These are phyloP conservation scores for Dorcoceras hygrometricum DNA, from an alignment of 257 asterid species.

Conservation along the genomic window DNA sequence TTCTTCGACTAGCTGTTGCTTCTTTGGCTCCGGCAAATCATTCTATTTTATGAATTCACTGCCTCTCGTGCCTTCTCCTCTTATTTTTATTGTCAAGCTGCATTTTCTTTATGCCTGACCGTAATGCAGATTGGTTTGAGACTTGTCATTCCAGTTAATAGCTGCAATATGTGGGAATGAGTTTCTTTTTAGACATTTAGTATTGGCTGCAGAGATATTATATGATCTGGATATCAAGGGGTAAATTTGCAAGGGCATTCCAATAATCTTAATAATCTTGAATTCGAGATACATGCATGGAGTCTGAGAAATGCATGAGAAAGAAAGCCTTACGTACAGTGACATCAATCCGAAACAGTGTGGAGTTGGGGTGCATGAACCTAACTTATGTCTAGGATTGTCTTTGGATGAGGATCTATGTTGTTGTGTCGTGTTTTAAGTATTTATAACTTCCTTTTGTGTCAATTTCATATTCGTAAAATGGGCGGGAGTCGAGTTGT, in stretches of 20 bases:
- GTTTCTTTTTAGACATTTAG: neutral
- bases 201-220: slow-evolving; percentile 7
- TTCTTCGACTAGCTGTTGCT: neutral
- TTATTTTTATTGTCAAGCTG: neutral
- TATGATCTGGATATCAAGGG: neutral
- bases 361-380: neutral
- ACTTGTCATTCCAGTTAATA: neutral
- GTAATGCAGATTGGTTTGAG: neutral
- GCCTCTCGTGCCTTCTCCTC: neutral
- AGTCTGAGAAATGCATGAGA: neutral
- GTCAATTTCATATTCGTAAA: neutral
- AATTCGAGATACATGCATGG: neutral
- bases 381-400: neutral
- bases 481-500: neutral
- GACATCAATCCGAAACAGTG: slow-evolving; percentile 1
- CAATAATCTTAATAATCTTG: slow-evolving; percentile 1
- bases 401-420: neutral
- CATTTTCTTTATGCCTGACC: neutral
- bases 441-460: neutral
- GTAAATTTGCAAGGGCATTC: neutral
- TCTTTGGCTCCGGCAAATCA: neutral
- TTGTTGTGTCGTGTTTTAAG: neutral
- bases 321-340: neutral
- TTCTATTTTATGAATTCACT: neutral
- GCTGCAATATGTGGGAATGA: neutral